Conservation (phyloP, 371 early-diverging fungal genomes). For the Mucor irregularis region DNA sequence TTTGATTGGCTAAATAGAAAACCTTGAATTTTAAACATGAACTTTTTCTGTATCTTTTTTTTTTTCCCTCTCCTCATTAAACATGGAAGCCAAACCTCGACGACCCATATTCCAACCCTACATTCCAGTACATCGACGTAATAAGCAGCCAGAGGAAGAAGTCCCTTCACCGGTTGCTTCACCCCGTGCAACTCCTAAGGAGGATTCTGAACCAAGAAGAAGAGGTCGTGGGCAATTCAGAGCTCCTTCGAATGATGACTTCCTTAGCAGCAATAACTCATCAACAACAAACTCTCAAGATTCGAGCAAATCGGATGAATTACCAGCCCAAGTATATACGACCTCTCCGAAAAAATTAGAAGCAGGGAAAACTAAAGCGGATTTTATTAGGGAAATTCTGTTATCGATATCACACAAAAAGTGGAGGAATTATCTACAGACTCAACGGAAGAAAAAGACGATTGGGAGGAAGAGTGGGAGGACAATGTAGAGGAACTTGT, state of each 20-base stretch:
- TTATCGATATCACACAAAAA: not conserved
- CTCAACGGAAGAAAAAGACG: not conserved
- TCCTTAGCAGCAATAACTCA: not conserved
- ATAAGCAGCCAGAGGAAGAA: not conserved
- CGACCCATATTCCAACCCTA: conserved; percentile 19
- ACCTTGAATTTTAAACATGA: no score
- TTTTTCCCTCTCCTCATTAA: no score
- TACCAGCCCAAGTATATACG: no score
- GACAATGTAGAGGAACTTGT: not conserved
- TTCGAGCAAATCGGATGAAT: not conserved
- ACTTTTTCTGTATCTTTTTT: no score
- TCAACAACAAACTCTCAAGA: not conserved
- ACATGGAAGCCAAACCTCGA: conserved; percentile 8
- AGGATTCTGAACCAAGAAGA: conserved; percentile 5
- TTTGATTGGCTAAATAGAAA: no score
- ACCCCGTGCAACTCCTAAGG: not conserved
- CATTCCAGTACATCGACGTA: conserved; percentile 28
- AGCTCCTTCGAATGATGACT: conserved; percentile 22
- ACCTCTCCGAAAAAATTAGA: no score
- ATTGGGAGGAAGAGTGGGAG: not conserved
- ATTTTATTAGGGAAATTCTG: not conserved
- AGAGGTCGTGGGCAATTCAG: conserved; percentile 32
- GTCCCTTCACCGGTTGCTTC: not conserved
- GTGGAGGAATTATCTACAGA: not conserved
- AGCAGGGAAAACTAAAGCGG: no score